Conservation (phyloP, 768 basidiomycete species). For the Lactarius psammicola region DNA sequence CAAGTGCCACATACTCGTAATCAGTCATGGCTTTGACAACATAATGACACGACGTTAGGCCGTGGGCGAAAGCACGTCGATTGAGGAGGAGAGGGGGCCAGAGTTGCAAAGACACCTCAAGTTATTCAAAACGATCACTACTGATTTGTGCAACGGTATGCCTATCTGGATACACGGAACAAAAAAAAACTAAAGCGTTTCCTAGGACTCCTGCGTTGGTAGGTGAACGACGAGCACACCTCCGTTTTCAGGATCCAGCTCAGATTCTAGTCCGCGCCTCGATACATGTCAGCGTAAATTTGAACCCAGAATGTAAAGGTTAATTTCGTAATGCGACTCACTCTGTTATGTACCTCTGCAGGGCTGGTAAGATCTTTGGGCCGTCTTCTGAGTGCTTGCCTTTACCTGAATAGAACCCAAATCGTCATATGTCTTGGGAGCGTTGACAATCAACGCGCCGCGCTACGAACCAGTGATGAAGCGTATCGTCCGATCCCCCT, state of each 20-base stretch:
- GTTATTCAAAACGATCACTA: no score
- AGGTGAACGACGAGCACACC: not conserved
- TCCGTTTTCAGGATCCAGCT: not conserved
- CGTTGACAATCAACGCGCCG: not conserved
- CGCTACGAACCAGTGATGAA: conserved; percentile 3
- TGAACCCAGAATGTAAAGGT: not conserved
- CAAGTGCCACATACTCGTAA: not conserved
- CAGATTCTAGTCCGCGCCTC: conserved; percentile 11
- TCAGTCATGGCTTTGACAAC: not conserved
- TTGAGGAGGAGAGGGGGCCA: no score
- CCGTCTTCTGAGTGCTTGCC: not conserved
- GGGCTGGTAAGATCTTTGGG: not conserved
- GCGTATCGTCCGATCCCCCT: not conserved
- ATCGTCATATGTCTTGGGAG: not conserved
- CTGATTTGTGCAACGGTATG: not conserved
- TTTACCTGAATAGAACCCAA: not conserved
- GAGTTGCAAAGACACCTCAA: no score
- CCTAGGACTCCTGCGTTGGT: not conserved
- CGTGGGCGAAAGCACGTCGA: no score
- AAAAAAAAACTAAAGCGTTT: not conserved
- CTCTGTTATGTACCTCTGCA: not conserved
- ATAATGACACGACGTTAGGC: not conserved
- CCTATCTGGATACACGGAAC: not conserved
- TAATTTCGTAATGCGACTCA: not conserved
- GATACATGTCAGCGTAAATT: not conserved